Base-by-base conservation (phyloP, 176 grass and related monocot genomes). In the Aegilops speltoides region DNA sequence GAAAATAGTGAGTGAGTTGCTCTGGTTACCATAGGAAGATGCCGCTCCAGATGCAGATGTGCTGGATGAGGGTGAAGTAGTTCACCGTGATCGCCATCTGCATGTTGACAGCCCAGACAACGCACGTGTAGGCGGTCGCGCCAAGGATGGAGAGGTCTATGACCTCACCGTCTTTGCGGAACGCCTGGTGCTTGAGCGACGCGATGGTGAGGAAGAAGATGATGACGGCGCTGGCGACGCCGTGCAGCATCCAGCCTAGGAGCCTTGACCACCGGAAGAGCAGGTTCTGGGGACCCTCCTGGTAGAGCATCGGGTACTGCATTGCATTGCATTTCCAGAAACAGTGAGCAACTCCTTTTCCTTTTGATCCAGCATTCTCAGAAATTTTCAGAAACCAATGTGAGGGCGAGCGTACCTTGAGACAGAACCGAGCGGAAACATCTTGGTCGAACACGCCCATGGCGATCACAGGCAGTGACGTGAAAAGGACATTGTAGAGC, bases 391-490 rank as follows among this genome's bases (percentile, higher is more conserved):
- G 70, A 73, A 24, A 68, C 9, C 15, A 17, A 15, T 43, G 6
- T 43, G n/a, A n/a, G 19, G 8, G 37, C 5, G 17, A 19, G 26
- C 12, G 14, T 63, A 95, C 93, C 93, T 95, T 98, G 70, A 94
- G 86, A 38, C 96, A 98, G 86, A 94, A 87, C 28, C 93, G 83
- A 17, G 96, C 89, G 3, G 93, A 94, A 31, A 98, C 93, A 45
- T 98, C 96, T 48, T 98, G 93, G 73, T 98, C 91, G 56, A 98
- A 89, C 22, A 98, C 96, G 6, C 96, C 96, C 41, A 96, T 89
- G 61, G 93, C 93, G 6, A 98, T 87, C 23, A 92, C 96, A 1
- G 96, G 93, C 12, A 98, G 88, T 19, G 91, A 98, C 3, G 96
- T 98, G 88, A 98, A 98, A 26, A 95, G 3, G 3, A 96, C 84